These are phyloP conservation scores for Acer negundo DNA, from an alignment of 345 rosid species.

Conservation along the genomic window DNA sequence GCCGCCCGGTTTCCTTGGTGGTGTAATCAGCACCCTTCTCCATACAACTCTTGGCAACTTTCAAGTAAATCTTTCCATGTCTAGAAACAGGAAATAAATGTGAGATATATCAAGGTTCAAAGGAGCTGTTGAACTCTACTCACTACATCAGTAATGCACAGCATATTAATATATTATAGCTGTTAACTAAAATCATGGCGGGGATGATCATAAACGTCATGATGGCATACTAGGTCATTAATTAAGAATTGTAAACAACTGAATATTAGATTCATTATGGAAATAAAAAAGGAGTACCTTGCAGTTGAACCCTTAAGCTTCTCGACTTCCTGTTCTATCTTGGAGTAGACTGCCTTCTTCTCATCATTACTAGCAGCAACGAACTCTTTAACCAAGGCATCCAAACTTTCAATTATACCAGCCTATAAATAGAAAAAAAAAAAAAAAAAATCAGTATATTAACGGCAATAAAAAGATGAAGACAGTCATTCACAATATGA, in stretches of 20 bases:
- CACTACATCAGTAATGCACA: neutral
- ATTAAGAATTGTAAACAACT: neutral
- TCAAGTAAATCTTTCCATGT: slow-evolving; percentile 80
- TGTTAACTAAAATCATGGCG: neutral
- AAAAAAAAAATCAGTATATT: neutral
- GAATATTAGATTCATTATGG: neutral
- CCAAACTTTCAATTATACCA: slow-evolving; percentile 79
- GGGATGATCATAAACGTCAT: neutral
- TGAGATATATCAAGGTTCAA: neutral
- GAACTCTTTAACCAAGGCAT: slow-evolving; percentile 79
- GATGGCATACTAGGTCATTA: neutral
- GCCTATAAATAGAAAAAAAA: slow-evolving; percentile 66
- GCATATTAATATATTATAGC: neutral
- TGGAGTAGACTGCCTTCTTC: slow-evolving; percentile 66
- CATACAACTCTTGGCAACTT: slow-evolving; percentile 66
- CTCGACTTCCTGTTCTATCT: slow-evolving; percentile 72
- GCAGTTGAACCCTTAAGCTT: slow-evolving; percentile 66
- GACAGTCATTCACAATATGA: slow-evolving; percentile 5
- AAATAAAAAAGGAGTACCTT: slow-evolving; percentile 43
- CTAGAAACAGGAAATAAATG: slow-evolving; percentile 34
- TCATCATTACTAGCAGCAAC: slow-evolving; percentile 70
- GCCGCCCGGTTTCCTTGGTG: slow-evolving; percentile 76
- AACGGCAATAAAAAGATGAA: neutral
- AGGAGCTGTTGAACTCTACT: neutral
- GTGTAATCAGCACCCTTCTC: slow-evolving; percentile 82